Evolutionary conservation across 495 filamentous ascomycete species (phyloP).

Genomic region (Podospora anserina): DNA sequence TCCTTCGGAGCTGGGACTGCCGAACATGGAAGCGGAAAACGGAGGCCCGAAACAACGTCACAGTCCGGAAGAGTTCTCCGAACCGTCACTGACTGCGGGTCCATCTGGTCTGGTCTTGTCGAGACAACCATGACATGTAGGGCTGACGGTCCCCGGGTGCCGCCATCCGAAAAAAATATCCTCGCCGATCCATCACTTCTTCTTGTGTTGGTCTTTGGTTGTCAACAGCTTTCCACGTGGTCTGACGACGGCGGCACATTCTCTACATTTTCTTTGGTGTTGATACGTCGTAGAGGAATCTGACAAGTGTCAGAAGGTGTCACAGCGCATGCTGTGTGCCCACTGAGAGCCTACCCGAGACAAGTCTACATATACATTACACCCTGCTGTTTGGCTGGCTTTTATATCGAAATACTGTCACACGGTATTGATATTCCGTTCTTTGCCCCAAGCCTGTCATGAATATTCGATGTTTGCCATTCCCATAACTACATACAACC

Average conservation of each 20-base stretch:
- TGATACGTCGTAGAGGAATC: not conserved
- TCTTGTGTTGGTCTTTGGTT: not conserved
- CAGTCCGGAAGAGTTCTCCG: not conserved
- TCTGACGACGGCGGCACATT: not conserved
- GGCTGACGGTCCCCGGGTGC: not conserved
- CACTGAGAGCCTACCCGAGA: not conserved
- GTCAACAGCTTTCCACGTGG: not conserved
- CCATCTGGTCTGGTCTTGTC: not conserved
- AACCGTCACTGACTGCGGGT: not conserved
- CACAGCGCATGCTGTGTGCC: not conserved
- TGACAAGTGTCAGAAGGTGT: not conserved
- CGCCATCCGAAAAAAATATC: not conserved
- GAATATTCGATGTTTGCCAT: not conserved
- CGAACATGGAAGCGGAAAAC: not conserved
- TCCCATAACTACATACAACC: no score
- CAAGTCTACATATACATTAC: not conserved
- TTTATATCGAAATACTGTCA: not conserved
- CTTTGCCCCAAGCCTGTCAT: not conserved
- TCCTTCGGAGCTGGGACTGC: not conserved
- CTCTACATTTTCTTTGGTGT: not conserved
- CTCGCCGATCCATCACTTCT: not conserved
- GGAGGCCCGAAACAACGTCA: not conserved
- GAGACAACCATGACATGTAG: not conserved
- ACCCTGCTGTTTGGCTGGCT: not conserved
- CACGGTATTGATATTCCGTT: not conserved